Evolutionary conservation across 768 basidiomycete genomes (phyloP), one percentile per base, ranked within the genome.

Genomic region (Royoungia palumana): DNA sequence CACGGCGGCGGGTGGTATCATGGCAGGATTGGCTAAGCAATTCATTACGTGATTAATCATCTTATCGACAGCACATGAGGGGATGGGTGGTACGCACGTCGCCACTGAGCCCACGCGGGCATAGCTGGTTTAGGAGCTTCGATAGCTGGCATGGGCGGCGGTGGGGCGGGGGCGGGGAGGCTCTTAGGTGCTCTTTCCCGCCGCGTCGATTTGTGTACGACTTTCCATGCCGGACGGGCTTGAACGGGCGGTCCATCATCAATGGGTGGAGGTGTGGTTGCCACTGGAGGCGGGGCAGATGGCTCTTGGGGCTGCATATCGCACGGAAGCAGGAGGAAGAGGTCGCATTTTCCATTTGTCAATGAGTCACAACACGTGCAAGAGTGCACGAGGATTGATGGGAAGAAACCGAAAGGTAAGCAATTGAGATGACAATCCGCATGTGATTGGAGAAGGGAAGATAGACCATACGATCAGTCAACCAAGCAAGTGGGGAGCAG

Each of bases 21-120:
- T 59, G 6, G 81, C 62, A 4, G 85, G 83, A 58, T 87, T 87
- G 4, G 87, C 87, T 88, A 47, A 32, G 12, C 44, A 30, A 10
- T 19, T 6, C 35, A 37, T 3, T 16, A 19, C 8, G 10, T 11
- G 16, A 20, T 48, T 35, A 49, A 35, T 20, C 3, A 16, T n/a
- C 8, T 4, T 16, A 16, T 30, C 35, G 32, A 5, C 14, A 16
- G 16, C 32, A 30, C 25, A 30, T 16, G n/a, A 14, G 21, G 17
- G 19, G 17, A 13, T 30, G 6, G 19, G 22, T n/a, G 5, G 35
- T 8, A 54, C 54, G 27, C 63, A 91, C 88, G 89, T 73, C 82
- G 76, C 89, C 88, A 91, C 57, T 89, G 87, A 1, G 88, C 81
- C 89, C 89, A 91, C 1, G 89, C 79, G n/a, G 87, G 87, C 24